Evolutionary conservation across 768 basidiomycete species (phyloP), one percentile per base, ranked within the genome.

Genomic region (Tylopilus rubrobrunneus): DNA sequence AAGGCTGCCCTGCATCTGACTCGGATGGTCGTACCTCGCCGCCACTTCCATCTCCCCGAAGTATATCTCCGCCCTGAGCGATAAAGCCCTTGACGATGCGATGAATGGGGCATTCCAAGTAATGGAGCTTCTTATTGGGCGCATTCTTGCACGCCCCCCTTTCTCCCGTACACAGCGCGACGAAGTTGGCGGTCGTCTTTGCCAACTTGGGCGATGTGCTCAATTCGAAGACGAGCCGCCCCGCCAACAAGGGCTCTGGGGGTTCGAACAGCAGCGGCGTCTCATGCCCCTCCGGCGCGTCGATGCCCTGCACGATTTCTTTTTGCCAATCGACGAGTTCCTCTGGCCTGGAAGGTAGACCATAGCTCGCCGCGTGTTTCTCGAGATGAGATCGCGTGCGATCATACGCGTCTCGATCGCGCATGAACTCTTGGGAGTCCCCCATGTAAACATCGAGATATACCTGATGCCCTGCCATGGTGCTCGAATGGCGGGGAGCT

Each of bases 51-150:
- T 82, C 81, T 6, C 74, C 73, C 42, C 80, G 62, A 21, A 79
- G 80, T 37, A 81, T 67, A 59, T 83, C 79, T 7, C 80, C 80
- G n/a, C 77, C 76, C 59, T 83, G 80, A 1, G 76, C 75, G 5
- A 81, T 70, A 48, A 80, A 82, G 14, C 70, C 78, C 56, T 71
- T 69, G 43, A 76, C 73, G 58, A 78, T 69, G 10, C 78, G 68
- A 63, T 80, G 79, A 1, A 83, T 69, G 28, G 74, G 75, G 36
- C 67, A 72, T 3, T 67, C 73, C 36, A 71, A 43, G 59, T 79
- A 82, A 55, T 73, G 72, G 48, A 81, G 62, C 33, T 62, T 70
- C 62, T 75, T 77, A 55, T 77, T 76, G 3, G 75, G 76, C 14
- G 73, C 73, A 44, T 71, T 75, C 70, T 78, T 80, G 62, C 74